Evolutionary conservation across 2,329 filamentous ascomycete species (phyloP), one percentile per base, ranked within the genome.

Genomic region (Mollisia scopiformis): DNA sequence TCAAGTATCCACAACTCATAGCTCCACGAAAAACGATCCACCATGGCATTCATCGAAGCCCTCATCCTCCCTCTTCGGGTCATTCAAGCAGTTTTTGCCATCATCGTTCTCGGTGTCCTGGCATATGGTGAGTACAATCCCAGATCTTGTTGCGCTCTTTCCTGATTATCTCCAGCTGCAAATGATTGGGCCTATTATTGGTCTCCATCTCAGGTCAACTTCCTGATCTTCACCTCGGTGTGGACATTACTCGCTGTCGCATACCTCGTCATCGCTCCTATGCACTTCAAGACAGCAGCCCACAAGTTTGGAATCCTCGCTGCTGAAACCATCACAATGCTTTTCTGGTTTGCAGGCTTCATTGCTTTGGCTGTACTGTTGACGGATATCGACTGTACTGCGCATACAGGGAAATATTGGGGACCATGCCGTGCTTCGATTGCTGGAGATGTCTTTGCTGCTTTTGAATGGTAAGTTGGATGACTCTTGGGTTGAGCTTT

Each of bases 341-440:
- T 96, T 59, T 96, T 96, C 80, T 97, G 93, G 93, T 95, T 97
- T 72, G 88, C 89, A 0, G 92, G 92, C 6, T 90, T 92, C 69
- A 88, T 96, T 66, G 91, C 92, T 0, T 76, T 93, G 11, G 92
- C 89, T 0, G 88, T 87, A 21, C 80, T 81, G 58, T 76, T 92
- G 59, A 84, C 84, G 56, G 80, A 84, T 16, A 78, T 84, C 0
- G 75, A 73, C 8, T 78, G 82, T 59, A 88, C 86, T 71, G 80
- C 77, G 43, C 78, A 80, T 10, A 19, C 35, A 8, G 50, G 19
- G 30, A 41, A 46, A n/a, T 6, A 52, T 6, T 63, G 55, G 62
- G 55, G 63, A 0, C 58, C 62, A 2, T 73, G 70, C 30, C 57
- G 63, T 21, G 66, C 66, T 14, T 59, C 63, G 16, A 62, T 67